phyloP scores from a whole-genome alignment of 2,329 filamentous ascomycete genomes.

The Scedosporium dehoogii region DNA sequence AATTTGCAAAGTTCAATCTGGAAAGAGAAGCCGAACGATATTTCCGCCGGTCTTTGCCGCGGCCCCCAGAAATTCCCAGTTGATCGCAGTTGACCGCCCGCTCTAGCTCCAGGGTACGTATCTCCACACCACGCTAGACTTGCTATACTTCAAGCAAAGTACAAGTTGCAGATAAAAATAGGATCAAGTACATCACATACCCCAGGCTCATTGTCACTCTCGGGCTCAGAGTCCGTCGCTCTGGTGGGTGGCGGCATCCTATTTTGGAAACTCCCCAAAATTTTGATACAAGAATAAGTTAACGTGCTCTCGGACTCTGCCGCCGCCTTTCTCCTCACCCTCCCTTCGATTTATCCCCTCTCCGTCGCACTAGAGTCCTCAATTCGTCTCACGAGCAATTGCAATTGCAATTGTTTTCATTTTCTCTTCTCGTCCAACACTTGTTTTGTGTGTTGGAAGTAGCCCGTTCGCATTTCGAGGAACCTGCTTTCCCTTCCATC shows the following conservation, averaged over 20 bases:
- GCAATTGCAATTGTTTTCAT: background rate
- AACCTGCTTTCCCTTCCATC: background rate
- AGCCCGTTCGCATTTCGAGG: background rate
- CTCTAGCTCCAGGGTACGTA: background rate
- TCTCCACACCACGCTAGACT: background rate
- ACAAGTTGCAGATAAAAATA: too few relatives aligned
- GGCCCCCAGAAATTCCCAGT: background rate
- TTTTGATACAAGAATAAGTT: background rate
- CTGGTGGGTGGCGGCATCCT: background rate
- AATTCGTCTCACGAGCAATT: background rate
- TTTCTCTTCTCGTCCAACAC: background rate
- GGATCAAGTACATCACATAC: too few relatives aligned
- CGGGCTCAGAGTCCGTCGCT: too few relatives aligned
- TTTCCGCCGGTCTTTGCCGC: slow-evolving; percentile 1
- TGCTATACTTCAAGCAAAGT: background rate
- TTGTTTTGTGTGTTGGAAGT: background rate
- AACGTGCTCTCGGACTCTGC: background rate
- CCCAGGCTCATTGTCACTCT: too few relatives aligned
- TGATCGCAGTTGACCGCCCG: background rate
- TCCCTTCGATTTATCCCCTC: background rate
- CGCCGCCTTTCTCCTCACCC: background rate
- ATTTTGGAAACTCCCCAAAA: background rate
- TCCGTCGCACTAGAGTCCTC: background rate
- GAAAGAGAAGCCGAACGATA: background rate
- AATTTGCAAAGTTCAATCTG: slow-evolving; percentile 1